Conservation (phyloP, 2,329 filamentous ascomycete species). For the Fusarium xylarioides region DNA sequence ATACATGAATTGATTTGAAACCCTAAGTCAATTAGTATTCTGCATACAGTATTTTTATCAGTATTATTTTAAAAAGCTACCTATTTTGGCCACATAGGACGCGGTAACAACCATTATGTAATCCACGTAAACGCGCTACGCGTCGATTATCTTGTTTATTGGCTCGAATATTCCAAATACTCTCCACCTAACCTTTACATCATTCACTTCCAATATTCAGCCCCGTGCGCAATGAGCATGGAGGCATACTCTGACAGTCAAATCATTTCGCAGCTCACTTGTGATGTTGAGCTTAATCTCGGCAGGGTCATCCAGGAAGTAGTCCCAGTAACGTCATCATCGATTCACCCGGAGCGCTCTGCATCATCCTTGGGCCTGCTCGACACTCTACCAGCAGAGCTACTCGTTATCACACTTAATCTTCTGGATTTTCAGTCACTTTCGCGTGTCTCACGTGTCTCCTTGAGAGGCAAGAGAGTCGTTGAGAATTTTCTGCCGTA, state of each 20-base stretch:
- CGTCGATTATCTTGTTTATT: too few relatives aligned
- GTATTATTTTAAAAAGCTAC: too few relatives aligned
- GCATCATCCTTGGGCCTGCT: neutral
- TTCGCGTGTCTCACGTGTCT: neutral
- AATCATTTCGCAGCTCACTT: neutral
- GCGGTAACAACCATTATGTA: too few relatives aligned
- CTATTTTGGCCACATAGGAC: too few relatives aligned
- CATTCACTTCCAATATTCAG: too few relatives aligned
- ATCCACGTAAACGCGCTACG: too few relatives aligned
- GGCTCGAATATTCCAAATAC: too few relatives aligned
- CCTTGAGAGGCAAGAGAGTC: neutral
- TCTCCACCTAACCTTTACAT: too few relatives aligned
- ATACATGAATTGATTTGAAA: too few relatives aligned
- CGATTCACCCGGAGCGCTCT: neutral
- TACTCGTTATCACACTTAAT: neutral
- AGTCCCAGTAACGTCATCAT: neutral
- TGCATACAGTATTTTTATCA: too few relatives aligned
- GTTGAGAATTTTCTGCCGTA: neutral
- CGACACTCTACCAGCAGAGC: rapidly evolving
- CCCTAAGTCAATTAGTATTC: too few relatives aligned
- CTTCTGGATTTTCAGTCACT: neutral
- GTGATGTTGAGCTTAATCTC: rapidly evolving
- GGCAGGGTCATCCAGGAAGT: neutral
- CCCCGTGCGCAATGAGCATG: too few relatives aligned
- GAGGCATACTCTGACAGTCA: neutral